phyloP scores from a whole-genome alignment of 1,284 basidiomycete genomes.

The Fomitopsis schrenkii region DNA sequence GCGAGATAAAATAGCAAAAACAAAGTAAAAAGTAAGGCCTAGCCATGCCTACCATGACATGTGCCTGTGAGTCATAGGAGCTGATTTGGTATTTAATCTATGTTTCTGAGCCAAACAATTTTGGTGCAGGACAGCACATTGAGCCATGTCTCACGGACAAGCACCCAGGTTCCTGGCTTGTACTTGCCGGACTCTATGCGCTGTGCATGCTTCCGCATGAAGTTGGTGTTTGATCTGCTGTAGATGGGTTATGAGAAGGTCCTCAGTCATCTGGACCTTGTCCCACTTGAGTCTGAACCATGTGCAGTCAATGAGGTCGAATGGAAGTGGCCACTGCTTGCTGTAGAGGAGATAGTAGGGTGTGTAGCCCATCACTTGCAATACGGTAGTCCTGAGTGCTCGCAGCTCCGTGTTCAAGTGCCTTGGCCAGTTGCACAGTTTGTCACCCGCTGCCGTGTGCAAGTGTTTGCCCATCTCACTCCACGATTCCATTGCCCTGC shows the following conservation, averaged over 20 bases:
- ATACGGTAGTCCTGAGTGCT: slow-evolving; percentile 22
- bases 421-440: slow-evolving; percentile 17
- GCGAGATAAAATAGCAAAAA: too few species aligned
- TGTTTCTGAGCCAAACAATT: too few species aligned
- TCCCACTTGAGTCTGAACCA: slow-evolving; percentile 29
- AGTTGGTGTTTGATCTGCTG: slow-evolving; percentile 20
- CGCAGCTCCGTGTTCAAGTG: slow-evolving; percentile 14
- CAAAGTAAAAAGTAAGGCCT: too few species aligned
- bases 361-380: slow-evolving; percentile 24
- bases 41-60: too few species aligned
- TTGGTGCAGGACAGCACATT: too few species aligned
- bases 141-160: slow-evolving; percentile 26
- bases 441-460: slow-evolving; percentile 18
- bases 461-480: slow-evolving; percentile 25
- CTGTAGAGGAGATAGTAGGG: slow-evolving; percentile 34
- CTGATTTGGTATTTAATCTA: too few species aligned
- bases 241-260: slow-evolving; percentile 22
- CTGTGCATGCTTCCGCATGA: slow-evolving; percentile 7
- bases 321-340: slow-evolving; percentile 25
- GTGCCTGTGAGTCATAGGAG: too few species aligned
- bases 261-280: slow-evolving; percentile 13
- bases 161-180: slow-evolving; percentile 24
- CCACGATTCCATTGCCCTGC: slow-evolving; percentile 28
- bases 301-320: slow-evolving; percentile 28
- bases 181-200: slow-evolving; percentile 13